phyloP scores from a whole-genome alignment of 2,329 filamentous ascomycete genomes.

The Pezicula radicicola region DNA sequence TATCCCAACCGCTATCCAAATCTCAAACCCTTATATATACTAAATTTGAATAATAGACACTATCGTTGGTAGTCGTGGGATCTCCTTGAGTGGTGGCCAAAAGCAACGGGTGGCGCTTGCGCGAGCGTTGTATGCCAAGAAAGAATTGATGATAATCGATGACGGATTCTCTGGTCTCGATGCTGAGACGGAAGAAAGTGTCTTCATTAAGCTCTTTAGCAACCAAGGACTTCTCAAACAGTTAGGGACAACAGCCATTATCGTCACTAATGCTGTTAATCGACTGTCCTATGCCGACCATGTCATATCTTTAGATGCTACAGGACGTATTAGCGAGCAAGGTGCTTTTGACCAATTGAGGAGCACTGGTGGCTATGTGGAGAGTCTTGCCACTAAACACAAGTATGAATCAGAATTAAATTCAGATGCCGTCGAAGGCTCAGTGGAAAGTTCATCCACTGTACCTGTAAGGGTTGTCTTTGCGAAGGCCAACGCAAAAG shows the following conservation, averaged over 20 bases:
- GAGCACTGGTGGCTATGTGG: constrained; percentile 31
- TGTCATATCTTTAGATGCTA: constrained; percentile 32
- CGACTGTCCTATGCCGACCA: constrained; percentile 34
- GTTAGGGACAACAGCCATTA: constrained; percentile 31
- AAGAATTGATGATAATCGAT: constrained; percentile 14
- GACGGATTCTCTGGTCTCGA: constrained; percentile 17
- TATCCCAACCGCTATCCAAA: not conserved
- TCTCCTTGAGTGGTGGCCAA: constrained; percentile 21
- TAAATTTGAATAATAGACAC: constrained; percentile 13
- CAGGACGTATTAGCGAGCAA: constrained; percentile 32
- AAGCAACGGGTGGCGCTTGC: constrained; percentile 63
- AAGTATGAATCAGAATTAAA: not conserved
- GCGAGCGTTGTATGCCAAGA: constrained; percentile 38
- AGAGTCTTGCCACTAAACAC: constrained; percentile 7
- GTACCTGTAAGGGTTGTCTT: not conserved
- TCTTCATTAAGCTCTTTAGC: constrained; percentile 9
- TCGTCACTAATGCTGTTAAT: constrained; percentile 28
- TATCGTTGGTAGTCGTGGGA: constrained; percentile 22
- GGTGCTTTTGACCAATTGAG: constrained; percentile 32
- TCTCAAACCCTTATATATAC: not conserved
- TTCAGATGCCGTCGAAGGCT: not conserved
- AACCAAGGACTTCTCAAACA: constrained; percentile 13
- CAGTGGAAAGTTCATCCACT: not conserved
- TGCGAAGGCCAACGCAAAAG: not conserved
- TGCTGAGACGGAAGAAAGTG: constrained; percentile 4